Evolutionary conservation across 495 filamentous ascomycete genomes (phyloP), one percentile per base, ranked within the genome.

Genomic region (Cercophora samala): DNA sequence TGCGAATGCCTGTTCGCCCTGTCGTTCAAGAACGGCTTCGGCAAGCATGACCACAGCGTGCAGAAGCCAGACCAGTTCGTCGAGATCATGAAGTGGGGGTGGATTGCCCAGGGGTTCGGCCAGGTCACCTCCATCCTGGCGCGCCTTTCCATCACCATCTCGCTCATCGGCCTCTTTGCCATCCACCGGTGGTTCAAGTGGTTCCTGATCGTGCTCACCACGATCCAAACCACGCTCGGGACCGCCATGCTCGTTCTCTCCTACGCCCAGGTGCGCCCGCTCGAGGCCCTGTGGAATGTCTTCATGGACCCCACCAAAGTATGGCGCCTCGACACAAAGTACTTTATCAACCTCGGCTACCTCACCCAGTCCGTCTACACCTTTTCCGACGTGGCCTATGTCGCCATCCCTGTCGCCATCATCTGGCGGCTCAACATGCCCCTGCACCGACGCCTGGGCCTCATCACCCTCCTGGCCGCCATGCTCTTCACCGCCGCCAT

Each of bases 361-460:
- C 8, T 62, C 4, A 21, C 4, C 3, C 62, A 69, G 46, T 11
- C 61, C 4, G 22, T 66, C 6, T 70, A 59, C 58, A 59, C 70
- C 1, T 42, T 72, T 23, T 46, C 68, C 2, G 68, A 73, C 55
- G 19, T 73, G 15, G 46, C 65, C 15, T 70, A 59, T 26, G 70
- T 73, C 37, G 11, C 70, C 5, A 63, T 64, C 22, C 70, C 70
- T 2, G 26, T 70, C 37, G 4, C 63, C 11, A 58, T 73, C 21
- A 64, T 73, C n/a, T 70, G 62, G 65, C 60, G 46, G 21, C 70
- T 70, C 15, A 66, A 73, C 58, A 73, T 73, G 70, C 21, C 42
- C 4, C 23, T 65, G 15, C 55, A 69, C 5, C 68, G 32, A 0
- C 67, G 59, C 26, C 3, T 73, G 23, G 68, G 56, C 17, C 55